Evolutionary conservation across 2,329 filamentous ascomycete species (phyloP).

Genomic region (Zasmidium citrigriseum): DNA sequence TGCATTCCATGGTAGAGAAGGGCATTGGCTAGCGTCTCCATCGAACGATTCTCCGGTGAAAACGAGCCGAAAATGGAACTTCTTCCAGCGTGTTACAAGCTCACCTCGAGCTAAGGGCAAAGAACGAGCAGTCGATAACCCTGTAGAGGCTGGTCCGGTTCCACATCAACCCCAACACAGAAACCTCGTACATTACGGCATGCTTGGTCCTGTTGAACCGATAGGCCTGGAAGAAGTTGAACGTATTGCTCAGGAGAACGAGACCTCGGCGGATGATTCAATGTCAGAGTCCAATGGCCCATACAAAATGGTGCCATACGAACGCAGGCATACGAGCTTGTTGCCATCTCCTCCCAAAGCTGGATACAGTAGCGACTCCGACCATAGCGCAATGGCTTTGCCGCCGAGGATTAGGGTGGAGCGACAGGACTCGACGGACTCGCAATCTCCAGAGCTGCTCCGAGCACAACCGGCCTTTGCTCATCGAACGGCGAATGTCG

Average conservation of each 20-base stretch:
- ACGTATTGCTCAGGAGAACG: conserved; percentile 46
- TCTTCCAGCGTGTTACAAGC: conserved; percentile 56
- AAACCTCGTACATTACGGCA: conserved; percentile 55
- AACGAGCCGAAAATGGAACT: conserved; percentile 56
- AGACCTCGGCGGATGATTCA: conserved; percentile 25
- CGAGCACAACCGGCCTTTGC: conserved; percentile 22
- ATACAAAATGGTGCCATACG: conserved; percentile 27
- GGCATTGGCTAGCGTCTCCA: conserved; percentile 36
- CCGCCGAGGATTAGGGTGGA: conserved; percentile 22
- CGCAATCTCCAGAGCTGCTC: conserved; percentile 29
- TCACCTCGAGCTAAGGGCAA: conserved; percentile 38
- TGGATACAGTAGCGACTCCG: conserved; percentile 7
- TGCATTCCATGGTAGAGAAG: conserved; percentile 36
- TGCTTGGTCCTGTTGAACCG: conserved; percentile 52
- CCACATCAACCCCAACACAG: conserved; percentile 10
- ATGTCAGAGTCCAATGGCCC: conserved; percentile 12
- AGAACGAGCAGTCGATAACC: conserved; percentile 27
- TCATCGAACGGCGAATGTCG: conserved; percentile 22
- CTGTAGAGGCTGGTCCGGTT: conserved; percentile 5
- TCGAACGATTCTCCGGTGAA: conserved; percentile 29
- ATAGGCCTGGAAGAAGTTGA: conserved; percentile 49
- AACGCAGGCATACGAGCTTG: conserved; percentile 26
- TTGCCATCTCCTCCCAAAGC: conserved; percentile 28
- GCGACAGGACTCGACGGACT: conserved; percentile 26
- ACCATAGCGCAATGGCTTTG: conserved; percentile 12